Base-by-base conservation (phyloP, 805 yeast species). In the Nakazawaea anatomiae region DNA sequence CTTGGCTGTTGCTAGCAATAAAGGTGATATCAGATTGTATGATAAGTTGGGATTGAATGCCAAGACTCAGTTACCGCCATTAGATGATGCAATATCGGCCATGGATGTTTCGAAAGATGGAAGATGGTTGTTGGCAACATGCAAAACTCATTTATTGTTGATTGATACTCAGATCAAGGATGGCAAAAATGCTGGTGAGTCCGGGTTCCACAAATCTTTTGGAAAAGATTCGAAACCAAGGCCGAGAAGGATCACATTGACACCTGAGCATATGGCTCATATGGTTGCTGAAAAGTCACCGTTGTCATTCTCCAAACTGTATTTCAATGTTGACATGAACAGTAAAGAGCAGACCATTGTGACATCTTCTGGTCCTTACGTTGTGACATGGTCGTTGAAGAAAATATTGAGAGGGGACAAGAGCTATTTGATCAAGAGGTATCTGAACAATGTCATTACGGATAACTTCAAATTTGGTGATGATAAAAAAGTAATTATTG, bases 391-490 rank as follows among this genome's bases (percentile, higher is more conserved):
- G 96, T 82, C 85, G 10, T 65, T 90, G 61, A 75, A 71, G 56
- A 79, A 82, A 54, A 72, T 86, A 11, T 62, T 84, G 42, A 68
- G 70, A 42, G 80, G 82, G 50, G 75, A 72, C 29, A 59, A 61
- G 42, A 76, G 86, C 6, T 88, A 87, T 63, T 67, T 74, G 46
- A 82, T 91, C 62, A 83, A 79, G 64, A 73, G 80, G 51, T 85
- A 85, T 62, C 67, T 73, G 27, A 76, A 77, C 42, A 69, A 77
- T 42, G 82, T 89, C 53, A 78, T 87, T 50, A 89, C 86, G 41
- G 92, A 88, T 59, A 85, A 85, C 61, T 90, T 89, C 76, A 78
- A 78, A 61, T 87, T 79, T 63, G 89, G 89, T 29, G 77, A 87
- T 18, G 83, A 82, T 56, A 75, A 79, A 58, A 80, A 84, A 48